phyloP scores from a whole-genome alignment of 345 rosid genomes.

The Noccaea bulbosa region DNA sequence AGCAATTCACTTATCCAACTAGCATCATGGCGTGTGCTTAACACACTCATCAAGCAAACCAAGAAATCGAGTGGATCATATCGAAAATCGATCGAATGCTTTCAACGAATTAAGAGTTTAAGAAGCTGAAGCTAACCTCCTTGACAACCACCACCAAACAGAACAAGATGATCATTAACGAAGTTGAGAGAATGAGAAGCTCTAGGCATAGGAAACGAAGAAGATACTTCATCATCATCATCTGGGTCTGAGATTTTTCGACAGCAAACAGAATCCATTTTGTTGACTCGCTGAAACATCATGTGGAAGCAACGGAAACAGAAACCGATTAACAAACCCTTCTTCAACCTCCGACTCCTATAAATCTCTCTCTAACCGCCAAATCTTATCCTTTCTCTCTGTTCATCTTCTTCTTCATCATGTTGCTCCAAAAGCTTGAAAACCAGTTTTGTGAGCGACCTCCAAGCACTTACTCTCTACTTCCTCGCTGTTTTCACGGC shows the following conservation, averaged over 20 bases:
- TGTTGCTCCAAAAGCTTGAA: too few relatives aligned
- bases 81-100: not conserved
- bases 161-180: constrained; percentile 77
- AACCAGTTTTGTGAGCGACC: too few relatives aligned
- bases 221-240: constrained; percentile 35
- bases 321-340: too few relatives aligned
- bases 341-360: too few relatives aligned
- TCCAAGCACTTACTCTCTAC: too few relatives aligned
- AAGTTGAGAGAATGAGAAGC: constrained; percentile 97
- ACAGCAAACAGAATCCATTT: constrained; percentile 67
- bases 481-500: too few relatives aligned
- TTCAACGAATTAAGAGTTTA: not conserved
- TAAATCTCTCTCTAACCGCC: too few relatives aligned
- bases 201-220: constrained; percentile 64
- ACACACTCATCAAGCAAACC: too few relatives aligned
- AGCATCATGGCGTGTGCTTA: constrained; percentile 34
- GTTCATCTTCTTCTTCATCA: too few relatives aligned
- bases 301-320: not conserved
- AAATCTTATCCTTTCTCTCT: too few relatives aligned
- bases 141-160: constrained; percentile 95
- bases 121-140: constrained; percentile 67
- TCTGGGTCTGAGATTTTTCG: constrained; percentile 53
- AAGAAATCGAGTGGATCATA: not conserved
- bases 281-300: constrained; percentile 60
- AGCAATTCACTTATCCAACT: not conserved